Percentiles rank a stretch among this genome's conserved stretches.
phyloP scores from a whole-genome alignment of 164 flowering plant genomes.

The Macadamia integrifolia region DNA sequence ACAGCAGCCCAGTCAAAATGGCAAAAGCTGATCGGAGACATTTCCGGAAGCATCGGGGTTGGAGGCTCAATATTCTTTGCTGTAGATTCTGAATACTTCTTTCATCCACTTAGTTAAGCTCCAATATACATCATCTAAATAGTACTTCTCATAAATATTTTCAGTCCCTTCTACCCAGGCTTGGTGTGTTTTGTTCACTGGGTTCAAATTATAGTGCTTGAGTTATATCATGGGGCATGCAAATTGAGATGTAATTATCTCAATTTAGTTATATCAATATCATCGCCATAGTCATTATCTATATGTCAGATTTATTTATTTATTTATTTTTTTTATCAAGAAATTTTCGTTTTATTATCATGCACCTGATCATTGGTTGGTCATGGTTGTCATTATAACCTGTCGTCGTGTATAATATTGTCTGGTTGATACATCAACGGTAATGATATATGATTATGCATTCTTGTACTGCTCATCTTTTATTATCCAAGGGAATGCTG shows the following conservation, averaged over 20 bases:
- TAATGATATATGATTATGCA: too few species aligned
- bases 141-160: neutral
- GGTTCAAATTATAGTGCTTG: conserved; percentile 9
- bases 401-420: too few species aligned
- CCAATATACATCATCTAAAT: conserved; percentile 8
- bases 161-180: conserved; percentile 1
- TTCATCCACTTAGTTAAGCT: conserved; percentile 9
- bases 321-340: neutral
- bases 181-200: conserved; percentile 22
- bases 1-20: conserved; percentile 90
- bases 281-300: neutral
- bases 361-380: too few species aligned
- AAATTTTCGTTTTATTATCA: too few species aligned
- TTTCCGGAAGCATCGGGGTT: conserved; percentile 43
- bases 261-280: too few species aligned
- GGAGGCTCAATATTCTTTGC: conserved; percentile 67
- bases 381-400: too few species aligned
- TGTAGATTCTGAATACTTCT: conserved; percentile 66
- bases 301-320: too few species aligned
- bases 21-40: conserved; percentile 61
- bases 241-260: conserved; percentile 9
- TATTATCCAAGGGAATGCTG: too few species aligned
- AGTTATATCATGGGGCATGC: conserved; percentile 3
- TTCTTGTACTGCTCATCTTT: too few species aligned
- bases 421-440: too few species aligned